Evolutionary conservation across 2,329 filamentous ascomycete species (phyloP).

Genomic region (Trichophyton rubrum): DNA sequence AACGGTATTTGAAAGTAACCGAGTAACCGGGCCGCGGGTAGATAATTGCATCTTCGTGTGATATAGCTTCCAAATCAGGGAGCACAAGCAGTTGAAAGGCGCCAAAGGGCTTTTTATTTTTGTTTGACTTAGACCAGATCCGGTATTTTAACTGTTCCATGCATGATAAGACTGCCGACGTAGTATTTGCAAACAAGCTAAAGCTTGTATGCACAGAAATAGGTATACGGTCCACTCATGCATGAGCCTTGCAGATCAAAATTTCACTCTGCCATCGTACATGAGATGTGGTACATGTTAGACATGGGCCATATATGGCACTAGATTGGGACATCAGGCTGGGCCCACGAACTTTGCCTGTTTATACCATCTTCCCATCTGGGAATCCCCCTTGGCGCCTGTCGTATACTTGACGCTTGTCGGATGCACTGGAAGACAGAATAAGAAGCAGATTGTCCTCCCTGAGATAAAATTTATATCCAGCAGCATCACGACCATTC

Average conservation of each 20-base stretch:
- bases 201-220: background rate
- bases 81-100: background rate
- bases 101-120: background rate
- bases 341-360: background rate
- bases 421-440: background rate
- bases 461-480: background rate
- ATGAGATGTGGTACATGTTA: slow-evolving; percentile 4
- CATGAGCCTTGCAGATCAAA: slow-evolving; percentile 6
- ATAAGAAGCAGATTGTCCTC: slow-evolving; percentile 3
- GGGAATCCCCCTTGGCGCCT: background rate
- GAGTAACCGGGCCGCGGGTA: background rate
- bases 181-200: background rate
- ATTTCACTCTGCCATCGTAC: slow-evolving; percentile 1
- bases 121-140: background rate
- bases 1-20: background rate
- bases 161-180: background rate
- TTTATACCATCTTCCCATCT: background rate
- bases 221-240: slow-evolving; percentile 2
- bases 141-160: background rate
- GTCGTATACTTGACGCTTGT: slow-evolving; percentile 2
- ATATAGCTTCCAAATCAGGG: background rate
- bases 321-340: slow-evolving; percentile 3
- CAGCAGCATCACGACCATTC: background rate
- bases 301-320: slow-evolving; percentile 2
- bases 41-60: background rate